Base-by-base conservation (phyloP, 495 filamentous ascomycete genomes). In the Aspergillus nanangensis region DNA sequence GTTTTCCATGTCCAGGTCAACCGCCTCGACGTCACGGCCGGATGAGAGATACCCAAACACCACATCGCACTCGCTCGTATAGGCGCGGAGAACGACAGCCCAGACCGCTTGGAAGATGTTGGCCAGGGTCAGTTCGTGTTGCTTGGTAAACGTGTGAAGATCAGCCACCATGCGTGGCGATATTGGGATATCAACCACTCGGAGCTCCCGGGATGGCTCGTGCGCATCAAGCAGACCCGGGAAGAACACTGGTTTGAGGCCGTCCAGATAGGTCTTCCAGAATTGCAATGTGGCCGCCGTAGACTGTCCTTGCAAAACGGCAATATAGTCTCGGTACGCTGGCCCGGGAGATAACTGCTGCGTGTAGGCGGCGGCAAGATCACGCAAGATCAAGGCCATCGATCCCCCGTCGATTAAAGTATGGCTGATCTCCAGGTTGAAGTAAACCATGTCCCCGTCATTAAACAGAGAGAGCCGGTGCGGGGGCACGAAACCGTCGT, bases 381-480 rank as follows among this genome's bases (percentile, higher is more conserved):
- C 67, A 3, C 47, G 50, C 17, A 60, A 24, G 23, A 70, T 50
- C 9, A 55, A 44, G 1, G 49, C 47, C n/a, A 58, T 50, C 0
- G 65, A 69, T 5, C 29, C 17, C n/a, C 47, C 66, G 57, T 72
- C 60, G 31, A 62, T 54, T 27, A 70, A 44, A 21, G 68, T 48
- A 60, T 74, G 66, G 52, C 63, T 77, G 45, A 77, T 67, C 20
- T 77, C 71, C 23, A 77, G 35, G 31, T 63, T 65, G n/a, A n/a
- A n/a, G n/a, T n/a, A n/a, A n/a, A n/a, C 40, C 61, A 77, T 61
- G n/a, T 41, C 38, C 3, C 51, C 55, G 4, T 34, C 49, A 1
- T 33, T 33, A 9, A 59, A 59, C 38, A 62, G 48, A 34, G 50
- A 61, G 34, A 61, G 63, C 10, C 58, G 66, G 37, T 67, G 56